Base-by-base conservation (phyloP, 805 yeast species). In the Metschnikowia similis region DNA sequence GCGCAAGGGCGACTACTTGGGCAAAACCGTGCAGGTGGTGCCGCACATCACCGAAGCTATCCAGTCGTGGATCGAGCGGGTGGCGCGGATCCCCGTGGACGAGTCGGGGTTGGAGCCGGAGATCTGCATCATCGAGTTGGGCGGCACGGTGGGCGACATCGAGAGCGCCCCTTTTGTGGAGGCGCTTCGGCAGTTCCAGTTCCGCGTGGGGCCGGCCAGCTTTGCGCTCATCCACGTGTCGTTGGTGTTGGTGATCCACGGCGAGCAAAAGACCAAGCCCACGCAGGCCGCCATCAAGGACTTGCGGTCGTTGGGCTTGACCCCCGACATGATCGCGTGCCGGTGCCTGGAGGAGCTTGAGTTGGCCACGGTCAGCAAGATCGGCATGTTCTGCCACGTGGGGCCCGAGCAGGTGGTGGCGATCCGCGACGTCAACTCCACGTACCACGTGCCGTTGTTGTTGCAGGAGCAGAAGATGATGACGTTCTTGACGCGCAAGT, bases 101-200 rank as follows among this genome's bases (percentile, higher is more conserved):
- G 77, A 81, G 50, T 80, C 91, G 35, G 95, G 94, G 48, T 76
- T 83, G 66, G 86, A 83, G 63, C 99, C 99, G 32, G 98, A 94
- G 60, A 87, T 94, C 48, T 94, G 99, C 79, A 90, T 94, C 66
- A 84, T 94, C 57, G 99, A 92, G 75, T 80, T 94, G 53, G 99
- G 99, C 69, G 99, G 99, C 69, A 94, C 99, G 30, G 99, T 94
- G 52, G 99, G 99, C 66, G 99, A 94, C 68, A 94, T 94, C 64
- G 99, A 94, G 76, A 83, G 92, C 66, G 99, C 98, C 48, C 99
- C 99, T 28, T 94, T 94, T 59, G 97, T 94, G 49, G 99, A 94
- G 76, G 99, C 99, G 27, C 81, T 94, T 56, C 87, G 99, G 78
- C 99, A 94, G 74, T 94, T 94, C 75, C 99, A 94, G 77, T 94